Base-by-base conservation (phyloP, 2,329 filamentous ascomycete species). In the Colletotrichum sp. region DNA sequence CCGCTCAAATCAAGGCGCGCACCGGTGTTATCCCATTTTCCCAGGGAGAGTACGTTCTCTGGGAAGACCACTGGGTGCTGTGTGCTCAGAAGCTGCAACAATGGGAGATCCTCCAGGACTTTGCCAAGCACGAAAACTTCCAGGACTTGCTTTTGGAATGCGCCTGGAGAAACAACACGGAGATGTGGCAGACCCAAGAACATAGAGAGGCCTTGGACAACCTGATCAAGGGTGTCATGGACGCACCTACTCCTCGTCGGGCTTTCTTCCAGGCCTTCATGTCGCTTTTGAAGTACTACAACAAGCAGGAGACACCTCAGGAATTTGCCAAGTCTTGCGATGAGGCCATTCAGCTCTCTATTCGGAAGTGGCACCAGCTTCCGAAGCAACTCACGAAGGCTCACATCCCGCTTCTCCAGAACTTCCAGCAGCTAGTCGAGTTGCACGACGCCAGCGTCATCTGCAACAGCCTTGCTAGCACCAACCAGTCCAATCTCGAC, bases 191-290 rank as follows among this genome's bases (percentile, higher is more conserved):
- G 81, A 95, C 93, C 57, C 90, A 93, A 63, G 94, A 96, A 77
- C 95, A 96, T 80, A 93, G 96, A 34, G 96, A 99, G 79, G 95
- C 96, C 80, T 89, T 99, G 49, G 96, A 99, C 81, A 94, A 93
- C 71, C 93, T 98, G 72, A 98, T 99, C 85, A 99, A 99, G 87
- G 96, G 96, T 65, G 95, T 99, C 21, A 98, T 98, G 88, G 97
- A 99, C 84, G 96, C 98, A 1, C 97, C 98, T 3, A 99, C 98
- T 1, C 96, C 97, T 26, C 91, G 97, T 76, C 91, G 97, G 70
- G 94, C 95, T 55, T 99, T 99, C 89, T 99, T 99, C 92, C 96
- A 98, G 84, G 95, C 96, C 0, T 99, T 99, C 87, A 98, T 98
- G 94, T 95, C 96, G 3, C 89, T 99, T 44, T 92, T 99, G 78